Evolutionary conservation across 2,329 filamentous ascomycete species (phyloP).

Genomic region (Aureobasidium sp.): DNA sequence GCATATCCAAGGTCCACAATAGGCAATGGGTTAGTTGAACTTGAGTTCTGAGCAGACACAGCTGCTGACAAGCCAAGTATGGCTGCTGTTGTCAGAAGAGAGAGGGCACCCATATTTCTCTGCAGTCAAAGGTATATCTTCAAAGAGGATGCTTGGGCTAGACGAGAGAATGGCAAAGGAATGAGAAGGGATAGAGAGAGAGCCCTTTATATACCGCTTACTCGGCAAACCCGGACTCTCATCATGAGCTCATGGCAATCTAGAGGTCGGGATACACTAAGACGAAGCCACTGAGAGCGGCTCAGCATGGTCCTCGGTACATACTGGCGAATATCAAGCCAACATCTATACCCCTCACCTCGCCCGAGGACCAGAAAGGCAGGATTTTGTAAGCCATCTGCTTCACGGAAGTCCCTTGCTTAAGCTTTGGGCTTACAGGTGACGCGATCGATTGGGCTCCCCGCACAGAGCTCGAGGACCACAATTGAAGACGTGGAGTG

Average conservation of each 20-base stretch:
- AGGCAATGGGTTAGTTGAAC: constrained; percentile 24
- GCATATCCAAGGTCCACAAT: constrained; percentile 47
- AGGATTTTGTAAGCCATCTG: not conserved
- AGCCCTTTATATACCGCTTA: not conserved
- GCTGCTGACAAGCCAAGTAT: not conserved
- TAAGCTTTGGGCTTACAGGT: not conserved
- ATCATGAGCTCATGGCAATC: not conserved
- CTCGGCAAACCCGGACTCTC: not conserved
- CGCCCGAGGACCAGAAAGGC: not conserved
- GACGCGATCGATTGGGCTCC: not conserved
- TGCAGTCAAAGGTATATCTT: not conserved
- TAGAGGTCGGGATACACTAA: not conserved
- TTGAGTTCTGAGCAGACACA: constrained; percentile 8
- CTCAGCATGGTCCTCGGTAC: not conserved
- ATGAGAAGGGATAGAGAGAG: not conserved
- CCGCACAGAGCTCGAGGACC: not conserved
- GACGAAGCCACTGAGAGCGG: not conserved
- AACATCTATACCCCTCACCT: constrained; percentile 5
- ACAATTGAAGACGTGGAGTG: not conserved
- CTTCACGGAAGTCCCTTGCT: not conserved
- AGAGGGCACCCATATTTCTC: not conserved
- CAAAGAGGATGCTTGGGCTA: not conserved
- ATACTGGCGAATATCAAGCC: not conserved
- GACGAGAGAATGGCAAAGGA: not conserved
- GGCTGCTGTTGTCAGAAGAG: not conserved